Conservation (phyloP, 2,329 filamentous ascomycete genomes). For the Ascochyta viciae-villosae region DNA sequence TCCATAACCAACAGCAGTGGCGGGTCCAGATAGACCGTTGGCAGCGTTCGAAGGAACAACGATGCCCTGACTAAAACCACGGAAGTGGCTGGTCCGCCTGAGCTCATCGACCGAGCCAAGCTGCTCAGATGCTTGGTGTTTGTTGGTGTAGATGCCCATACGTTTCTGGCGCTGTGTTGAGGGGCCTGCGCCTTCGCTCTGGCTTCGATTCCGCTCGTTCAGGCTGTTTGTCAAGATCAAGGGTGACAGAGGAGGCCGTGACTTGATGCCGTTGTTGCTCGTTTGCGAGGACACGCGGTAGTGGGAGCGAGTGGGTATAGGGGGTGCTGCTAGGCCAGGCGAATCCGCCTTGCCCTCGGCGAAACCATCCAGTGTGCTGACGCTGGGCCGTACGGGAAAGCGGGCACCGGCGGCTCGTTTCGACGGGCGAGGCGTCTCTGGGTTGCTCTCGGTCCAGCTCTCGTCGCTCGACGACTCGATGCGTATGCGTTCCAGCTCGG, state of each 20-base stretch:
- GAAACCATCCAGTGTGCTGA: slow-evolving; percentile 66
- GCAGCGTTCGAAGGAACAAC: slow-evolving; percentile 42
- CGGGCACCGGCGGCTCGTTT: slow-evolving; percentile 62
- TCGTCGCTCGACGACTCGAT: slow-evolving; percentile 57
- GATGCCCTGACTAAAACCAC: slow-evolving; percentile 65
- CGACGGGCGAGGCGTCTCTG: slow-evolving; percentile 78
- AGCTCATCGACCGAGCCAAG: slow-evolving; percentile 62
- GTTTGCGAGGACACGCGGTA: slow-evolving; percentile 77
- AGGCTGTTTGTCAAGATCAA: slow-evolving; percentile 67
- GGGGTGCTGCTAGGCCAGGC: slow-evolving; percentile 62
- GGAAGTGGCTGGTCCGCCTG: slow-evolving; percentile 60
- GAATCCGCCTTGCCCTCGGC: slow-evolving; percentile 52
- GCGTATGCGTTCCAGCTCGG: slow-evolving; percentile 42
- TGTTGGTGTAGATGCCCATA: slow-evolving; percentile 66
- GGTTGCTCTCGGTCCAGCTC: slow-evolving; percentile 67
- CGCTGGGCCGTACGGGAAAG: slow-evolving; percentile 73
- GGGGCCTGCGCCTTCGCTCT: slow-evolving; percentile 65
- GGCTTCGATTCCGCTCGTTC: slow-evolving; percentile 71
- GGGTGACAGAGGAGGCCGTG: slow-evolving; percentile 77
- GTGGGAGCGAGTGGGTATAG: slow-evolving; percentile 81
- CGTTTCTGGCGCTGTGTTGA: slow-evolving; percentile 62
- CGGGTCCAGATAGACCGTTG: slow-evolving; percentile 43
- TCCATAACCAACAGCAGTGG: slow-evolving; percentile 43
- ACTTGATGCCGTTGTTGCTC: slow-evolving; percentile 61
- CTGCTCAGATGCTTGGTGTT: slow-evolving; percentile 56